Evolutionary conservation across 371 early-diverging fungal species (phyloP), one percentile per base, ranked within the genome.

Genomic region (Thermomucor indicae-seudaticae): DNA sequence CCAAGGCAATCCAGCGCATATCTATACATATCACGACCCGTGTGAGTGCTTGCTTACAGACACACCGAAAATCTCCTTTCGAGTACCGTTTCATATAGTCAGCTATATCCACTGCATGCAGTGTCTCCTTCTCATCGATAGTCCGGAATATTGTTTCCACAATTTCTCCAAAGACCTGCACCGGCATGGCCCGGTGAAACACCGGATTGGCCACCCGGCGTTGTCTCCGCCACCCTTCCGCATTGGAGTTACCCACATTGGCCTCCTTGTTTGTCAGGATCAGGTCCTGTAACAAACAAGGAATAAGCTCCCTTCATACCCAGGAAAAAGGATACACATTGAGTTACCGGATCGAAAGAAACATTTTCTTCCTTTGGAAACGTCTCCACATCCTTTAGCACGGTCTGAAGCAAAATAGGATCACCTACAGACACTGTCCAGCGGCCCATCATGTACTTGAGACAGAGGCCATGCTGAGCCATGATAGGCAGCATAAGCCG

Each of bases 161-260:
- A 6, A 67, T 39, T 8, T 54, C 16, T 1, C 58, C 69, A 55
- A 75, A 68, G 4, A 42, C 23, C 11, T 57, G 55, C 1, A 67
- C 31, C 0, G 72, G 62, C 57, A 63, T 58, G 1, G 58, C 43
- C 17, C 64, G 50, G 14, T 64, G 67, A 29, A 75, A 75, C 0
- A 57, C 64, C 1, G 71, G 69, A 14, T 68, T 71, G 2, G 61
- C 65, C 8, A 66, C 62, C 17, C 45, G 35, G 28, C 64, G 56
- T 17, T 64, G 64, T 1, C 53, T 48, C 19, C 55, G 48, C 64
- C 64, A 64, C 3, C 35, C 49, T 20, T 39, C 44, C 25, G 38
- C 30, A 12, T 52, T 46, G 8, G 61, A 47, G 27, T 43, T 54
- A n/a, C 42, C 43, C 42, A 55, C 43, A 12, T 55, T 55, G 14